These are phyloP conservation scores for Taiozyma onychis DNA, from an alignment of 1,139 yeast species.

Conservation along the genomic window DNA sequence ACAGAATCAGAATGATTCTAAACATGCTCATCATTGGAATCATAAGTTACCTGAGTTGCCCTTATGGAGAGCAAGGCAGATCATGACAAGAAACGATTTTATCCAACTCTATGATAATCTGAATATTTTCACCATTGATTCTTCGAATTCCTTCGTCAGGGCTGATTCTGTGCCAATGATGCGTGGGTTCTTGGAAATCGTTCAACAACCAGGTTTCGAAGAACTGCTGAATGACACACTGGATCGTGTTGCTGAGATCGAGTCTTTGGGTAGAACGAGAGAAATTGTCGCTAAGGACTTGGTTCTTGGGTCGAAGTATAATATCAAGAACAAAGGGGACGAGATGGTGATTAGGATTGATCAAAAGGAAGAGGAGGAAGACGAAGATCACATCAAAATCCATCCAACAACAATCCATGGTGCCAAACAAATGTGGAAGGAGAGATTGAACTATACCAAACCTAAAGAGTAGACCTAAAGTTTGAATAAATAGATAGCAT, in stretches of 20 bases:
- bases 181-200: constrained; percentile 82
- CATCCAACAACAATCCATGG: constrained; percentile 23
- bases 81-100: constrained; percentile 81
- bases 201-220: constrained; percentile 65
- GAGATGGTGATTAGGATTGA: constrained; percentile 8
- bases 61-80: constrained; percentile 76
- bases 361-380: constrained; percentile 13
- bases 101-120: constrained; percentile 70
- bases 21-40: constrained; percentile 24
- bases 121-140: constrained; percentile 75
- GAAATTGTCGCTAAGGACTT: constrained; percentile 75
- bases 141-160: constrained; percentile 63
- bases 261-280: constrained; percentile 73
- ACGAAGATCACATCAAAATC: constrained; percentile 20
- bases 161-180: constrained; percentile 88
- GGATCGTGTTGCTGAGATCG: constrained; percentile 72
- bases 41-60: constrained; percentile 70
- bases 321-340: constrained; percentile 18
- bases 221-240: constrained; percentile 62
- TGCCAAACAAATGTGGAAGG: constrained; percentile 19
- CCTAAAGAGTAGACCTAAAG: neutral
- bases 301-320: constrained; percentile 45
- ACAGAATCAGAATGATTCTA: constrained; percentile 13
- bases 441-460: constrained; percentile 9
- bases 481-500: neutral